Base-by-base conservation (phyloP, 192 early-diverging fungal genomes). In the Phlyctochytrium bullatum region DNA sequence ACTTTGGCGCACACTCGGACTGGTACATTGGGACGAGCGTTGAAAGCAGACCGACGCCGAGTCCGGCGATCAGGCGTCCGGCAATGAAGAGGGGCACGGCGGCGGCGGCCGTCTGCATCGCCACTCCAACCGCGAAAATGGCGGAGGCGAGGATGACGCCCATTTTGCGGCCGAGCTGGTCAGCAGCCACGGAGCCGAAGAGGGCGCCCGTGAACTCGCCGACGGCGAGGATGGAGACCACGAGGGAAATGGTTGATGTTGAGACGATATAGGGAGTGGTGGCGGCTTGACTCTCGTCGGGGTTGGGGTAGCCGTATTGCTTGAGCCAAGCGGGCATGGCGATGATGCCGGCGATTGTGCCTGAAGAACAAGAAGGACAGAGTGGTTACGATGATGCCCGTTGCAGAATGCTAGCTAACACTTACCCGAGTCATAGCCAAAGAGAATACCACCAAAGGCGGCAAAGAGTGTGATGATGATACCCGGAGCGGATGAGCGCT, bases 21-120 rank as follows among this genome's bases (percentile, higher is more conserved):
- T 76, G 62, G 65, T 83, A 82, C 23, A 80, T 53, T n/a, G 80
- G 80, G 47, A 83, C 67, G 25, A 82, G 34, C 23, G 62, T 71
- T 53, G 67, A 68, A n/a, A 79, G 29, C 4, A 82, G 36, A 32
- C 80, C 80, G 3, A 82, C 71, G 36, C 69, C 75, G 25, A 83
- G 50, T 36, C 80, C 80, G 53, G 80, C 73, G 36, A 80, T 67
- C 28, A 78, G 2, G 52, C 77, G 73, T 51, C 80, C 80, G 59
- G 70, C 61, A 25, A 82, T 56, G 25, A 81, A 56, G 23, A 83
- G 31, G 2, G 52, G 56, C 36, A 83, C 56, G 29, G 27, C 52
- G 35, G 47, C 54, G 2, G 61, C 40, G 14, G 57, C 68, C 33
- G 66, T 68, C 59, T 83, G 80, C 34, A 81, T 52, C 14, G 66